These are phyloP conservation scores for Haemoproteus tartakovskyi DNA, from an alignment of 169 alveolate genomes.

Conservation along the genomic window DNA sequence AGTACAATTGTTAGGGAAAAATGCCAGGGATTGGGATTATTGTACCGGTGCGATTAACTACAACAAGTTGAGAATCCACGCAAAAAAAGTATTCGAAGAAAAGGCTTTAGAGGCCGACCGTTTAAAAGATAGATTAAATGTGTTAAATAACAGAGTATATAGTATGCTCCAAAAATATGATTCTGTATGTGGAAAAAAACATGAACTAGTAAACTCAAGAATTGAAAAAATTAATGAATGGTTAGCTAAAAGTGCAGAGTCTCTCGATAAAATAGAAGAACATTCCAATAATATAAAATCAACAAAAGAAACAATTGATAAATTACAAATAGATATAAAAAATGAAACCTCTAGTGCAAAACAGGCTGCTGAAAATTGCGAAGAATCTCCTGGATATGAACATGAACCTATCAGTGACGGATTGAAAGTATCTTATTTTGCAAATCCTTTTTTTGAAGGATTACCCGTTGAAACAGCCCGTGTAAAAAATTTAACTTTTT, in stretches of 20 bases:
- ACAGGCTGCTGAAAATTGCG: slow-evolving; percentile 26
- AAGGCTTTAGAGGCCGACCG: slow-evolving; percentile 12
- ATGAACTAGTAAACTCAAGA: slow-evolving; percentile 68
- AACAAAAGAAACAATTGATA: slow-evolving; percentile 60
- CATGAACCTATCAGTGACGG: slow-evolving; percentile 76
- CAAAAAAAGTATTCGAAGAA: slow-evolving; percentile 53
- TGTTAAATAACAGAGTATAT: slow-evolving; percentile 18
- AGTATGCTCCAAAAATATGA: slow-evolving; percentile 44
- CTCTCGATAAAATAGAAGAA: slow-evolving; percentile 73
- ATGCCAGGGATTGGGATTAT: slow-evolving; percentile 89
- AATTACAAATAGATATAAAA: slow-evolving; percentile 39
- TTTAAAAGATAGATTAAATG: slow-evolving; percentile 28
- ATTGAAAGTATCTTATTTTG: slow-evolving; percentile 76
- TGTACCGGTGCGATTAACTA: slow-evolving; percentile 83
- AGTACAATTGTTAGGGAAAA: slow-evolving; percentile 87
- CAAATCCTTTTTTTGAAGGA: slow-evolving; percentile 78
- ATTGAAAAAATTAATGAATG: slow-evolving; percentile 73
- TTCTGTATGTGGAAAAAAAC: slow-evolving; percentile 68
- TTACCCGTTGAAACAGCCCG: slow-evolving; percentile 75
- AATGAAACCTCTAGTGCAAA: slow-evolving; percentile 17
- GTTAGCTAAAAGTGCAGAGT: slow-evolving; percentile 69
- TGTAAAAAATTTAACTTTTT: slow-evolving; percentile 68
- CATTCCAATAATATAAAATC: slow-evolving; percentile 42
- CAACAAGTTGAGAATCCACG: slow-evolving; percentile 78
- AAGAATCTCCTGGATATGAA: slow-evolving; percentile 49